Evolutionary conservation across 768 basidiomycete species (phyloP), one percentile per base, ranked within the genome.

Genomic region (Naganishia randhawae): DNA sequence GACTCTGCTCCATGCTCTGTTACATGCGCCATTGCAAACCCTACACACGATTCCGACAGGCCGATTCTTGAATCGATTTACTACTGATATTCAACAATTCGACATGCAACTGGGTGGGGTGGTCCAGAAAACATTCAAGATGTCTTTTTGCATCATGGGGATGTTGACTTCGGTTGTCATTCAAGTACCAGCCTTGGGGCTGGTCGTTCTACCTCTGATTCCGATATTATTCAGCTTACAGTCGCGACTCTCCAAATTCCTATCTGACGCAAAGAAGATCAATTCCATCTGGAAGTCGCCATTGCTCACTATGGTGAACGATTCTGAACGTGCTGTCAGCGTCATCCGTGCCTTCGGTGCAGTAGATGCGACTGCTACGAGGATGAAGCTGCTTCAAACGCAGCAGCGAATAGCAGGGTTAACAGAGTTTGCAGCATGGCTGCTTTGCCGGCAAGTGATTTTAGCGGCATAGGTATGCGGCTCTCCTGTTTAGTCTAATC

Each of bases 261-360:
- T 73, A 14, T 76, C 74, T 53, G 73, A 75, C 45, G 75, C 76
- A 27, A 75, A 73, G 50, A 69, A 61, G 25, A 37, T 61, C 37
- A 61, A 41, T 29, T 61, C 57, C 10, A 39, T 61, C 10, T 61
- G 57, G 57, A 41, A n/a, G 19, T 61, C 83, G 6, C 85, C 85
- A 0, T 81, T 85, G 7, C 79, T 84, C 61, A 83, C 82, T 16
- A 83, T 84, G 76, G 80, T 86, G 77, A 82, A 85, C 63, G 82
- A 87, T 72, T 82, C 88, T 0, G 84, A 89, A 42, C 78, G 83
- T 69, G 88, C 88, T 7, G 72, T 74, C 68, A 82, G 80, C 3
- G 78, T 87, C 10, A 86, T 90, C 65, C 83, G 88, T 25, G 88
- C 88, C 0, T 90, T 87, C 74, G 85, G 85, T 7, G 86, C 85